phyloP scores from a whole-genome alignment of 768 basidiomycete genomes.

The Fistulinella prunicolor region DNA sequence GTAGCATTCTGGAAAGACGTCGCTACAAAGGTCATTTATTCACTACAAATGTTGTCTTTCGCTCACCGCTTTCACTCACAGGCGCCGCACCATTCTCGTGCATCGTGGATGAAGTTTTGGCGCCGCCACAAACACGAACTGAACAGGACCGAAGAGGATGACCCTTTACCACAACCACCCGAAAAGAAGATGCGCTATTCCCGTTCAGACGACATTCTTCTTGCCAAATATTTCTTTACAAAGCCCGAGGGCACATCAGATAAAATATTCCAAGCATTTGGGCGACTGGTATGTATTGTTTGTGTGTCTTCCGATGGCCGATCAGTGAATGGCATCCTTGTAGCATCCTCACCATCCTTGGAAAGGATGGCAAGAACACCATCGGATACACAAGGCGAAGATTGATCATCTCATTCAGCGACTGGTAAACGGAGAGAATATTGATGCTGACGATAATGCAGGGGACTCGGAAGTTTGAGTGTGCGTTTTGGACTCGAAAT shows the following conservation, averaged over 20 bases:
- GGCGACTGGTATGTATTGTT: conserved; percentile 49
- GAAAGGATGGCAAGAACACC: conserved; percentile 94
- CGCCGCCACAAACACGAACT: conserved; percentile 84
- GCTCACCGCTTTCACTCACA: conserved; percentile 26
- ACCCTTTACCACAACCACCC: conserved; percentile 69
- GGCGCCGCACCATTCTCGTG: conserved; percentile 89
- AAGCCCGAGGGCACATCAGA: conserved; percentile 82
- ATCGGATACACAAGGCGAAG: conserved; percentile 82
- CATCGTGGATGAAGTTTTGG: conserved; percentile 95
- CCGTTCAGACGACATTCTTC: conserved; percentile 70
- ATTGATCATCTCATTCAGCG: conserved; percentile 76
- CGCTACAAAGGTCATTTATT: conserved; percentile 52
- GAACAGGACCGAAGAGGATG: conserved; percentile 60
- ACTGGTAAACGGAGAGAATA: conserved; percentile 54
- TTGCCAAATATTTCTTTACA: conserved; percentile 69
- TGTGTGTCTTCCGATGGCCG: not conserved
- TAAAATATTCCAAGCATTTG: conserved; percentile 81
- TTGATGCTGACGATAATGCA: conserved; percentile 34
- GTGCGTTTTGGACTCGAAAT: not conserved
- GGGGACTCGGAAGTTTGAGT: conserved; percentile 28
- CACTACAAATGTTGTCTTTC: not conserved
- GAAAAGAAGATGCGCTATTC: conserved; percentile 90
- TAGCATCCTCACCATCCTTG: conserved; percentile 88
- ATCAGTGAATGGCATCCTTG: conserved; percentile 2
- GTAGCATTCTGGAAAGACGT: conserved; percentile 80